Base-by-base conservation (phyloP, 73 alveolate genomes). In the Symbiodinium pilosum region DNA sequence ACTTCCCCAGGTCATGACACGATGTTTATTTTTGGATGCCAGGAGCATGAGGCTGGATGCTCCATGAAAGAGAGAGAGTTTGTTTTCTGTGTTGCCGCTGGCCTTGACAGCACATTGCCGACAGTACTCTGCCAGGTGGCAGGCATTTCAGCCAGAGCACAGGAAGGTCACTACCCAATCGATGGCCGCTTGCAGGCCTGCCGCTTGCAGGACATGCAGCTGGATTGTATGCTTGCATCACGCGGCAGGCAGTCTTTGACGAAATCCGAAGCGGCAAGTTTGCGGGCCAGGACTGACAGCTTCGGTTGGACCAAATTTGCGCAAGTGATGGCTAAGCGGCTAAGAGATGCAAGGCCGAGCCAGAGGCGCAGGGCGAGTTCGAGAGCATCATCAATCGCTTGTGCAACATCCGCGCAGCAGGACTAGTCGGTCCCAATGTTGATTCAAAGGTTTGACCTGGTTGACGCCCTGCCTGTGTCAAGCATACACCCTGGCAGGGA, bases 11-110 rank as follows among this genome's bases (percentile, higher is more conserved):
- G 87, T 41, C n/a, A 24, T 2, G 99, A 94, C 51, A 94, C 99
- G 38, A 94, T 94, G 99, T 99, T 99, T 95, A 99, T 99, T 42
- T 99, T 99, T 75, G 99, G 99, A 51, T 99, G 93, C 56, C 77
- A 47, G 89, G 99, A 94, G 83, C 71, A 93, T 20, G 94, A 83
- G 99, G 93, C 43, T 28, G 77, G 32, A 14, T 6, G 59, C 21
- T 14, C n/a, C n/a, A n/a, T n/a, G n/a, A n/a, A n/a, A n/a, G n/a
- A n/a, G n/a, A n/a, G n/a, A n/a, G n/a, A n/a, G n/a, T n/a, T n/a
- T n/a, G n/a, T n/a, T n/a, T n/a, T n/a, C n/a, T n/a, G n/a, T n/a
- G n/a, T n/a, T 26, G 34, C 32, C 73, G 26, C 34, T 21, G 71
- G 71, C 18, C 71, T 3, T 2, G 71, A 54, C 71, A 54, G 34